These are phyloP conservation scores for Saturnispora gosingensis DNA, from an alignment of 805 yeast species.

Conservation along the genomic window DNA sequence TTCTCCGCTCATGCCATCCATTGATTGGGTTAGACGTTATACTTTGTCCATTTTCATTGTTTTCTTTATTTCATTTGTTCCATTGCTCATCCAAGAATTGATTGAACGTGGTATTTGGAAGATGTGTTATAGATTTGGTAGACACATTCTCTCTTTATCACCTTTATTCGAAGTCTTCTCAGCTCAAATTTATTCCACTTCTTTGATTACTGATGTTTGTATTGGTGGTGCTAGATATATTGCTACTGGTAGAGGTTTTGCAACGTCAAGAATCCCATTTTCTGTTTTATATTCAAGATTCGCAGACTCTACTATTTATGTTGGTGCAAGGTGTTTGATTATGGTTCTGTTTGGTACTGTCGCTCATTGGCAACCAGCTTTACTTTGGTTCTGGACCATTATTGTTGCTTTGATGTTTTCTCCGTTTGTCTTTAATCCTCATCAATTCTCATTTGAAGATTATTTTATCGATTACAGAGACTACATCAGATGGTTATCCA, in stretches of 20 bases:
- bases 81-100: constrained; percentile 69
- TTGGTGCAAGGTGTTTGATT: constrained; percentile 45
- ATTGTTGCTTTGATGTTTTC: constrained; percentile 56
- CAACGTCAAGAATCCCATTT: constrained; percentile 63
- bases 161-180: constrained; percentile 80
- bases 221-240: constrained; percentile 85
- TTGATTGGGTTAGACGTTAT: constrained; percentile 77
- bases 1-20: constrained; percentile 61
- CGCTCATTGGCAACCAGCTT: constrained; percentile 51
- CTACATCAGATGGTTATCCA: constrained; percentile 60
- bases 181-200: constrained; percentile 68
- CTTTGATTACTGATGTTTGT: constrained; percentile 60
- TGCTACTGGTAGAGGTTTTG: constrained; percentile 82
- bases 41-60: constrained; percentile 75
- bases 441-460: constrained; percentile 61
- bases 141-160: constrained; percentile 61
- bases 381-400: constrained; percentile 67
- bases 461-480: constrained; percentile 57
- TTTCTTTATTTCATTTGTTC: constrained; percentile 71
- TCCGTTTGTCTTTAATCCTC: constrained; percentile 71
- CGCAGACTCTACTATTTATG: constrained; percentile 57
- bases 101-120: constrained; percentile 77
- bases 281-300: constrained; percentile 58
- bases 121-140: constrained; percentile 57
- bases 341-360: constrained; percentile 49